phyloP scores from a whole-genome alignment of 2,329 filamentous ascomycete species.

The Xylariales sp. region DNA sequence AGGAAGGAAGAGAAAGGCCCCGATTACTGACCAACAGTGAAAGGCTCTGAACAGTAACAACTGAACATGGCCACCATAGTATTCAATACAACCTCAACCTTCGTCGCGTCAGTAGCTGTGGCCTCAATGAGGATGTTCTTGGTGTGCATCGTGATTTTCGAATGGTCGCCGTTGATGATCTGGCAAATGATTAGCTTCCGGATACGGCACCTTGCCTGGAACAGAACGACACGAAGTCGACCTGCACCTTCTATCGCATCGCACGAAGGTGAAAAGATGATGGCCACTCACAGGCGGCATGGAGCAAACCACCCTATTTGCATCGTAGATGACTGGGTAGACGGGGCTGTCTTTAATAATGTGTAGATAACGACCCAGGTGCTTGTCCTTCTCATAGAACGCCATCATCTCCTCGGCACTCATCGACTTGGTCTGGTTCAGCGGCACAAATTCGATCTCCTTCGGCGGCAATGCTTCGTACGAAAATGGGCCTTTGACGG shows the following conservation, averaged over 20 bases:
- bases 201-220: no score
- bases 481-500: slow-evolving; percentile 88
- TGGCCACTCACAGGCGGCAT: no score
- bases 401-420: slow-evolving; percentile 83
- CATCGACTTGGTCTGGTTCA: slow-evolving; percentile 91
- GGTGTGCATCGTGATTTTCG: slow-evolving; percentile 88
- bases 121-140: slow-evolving; percentile 96
- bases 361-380: slow-evolving; percentile 83
- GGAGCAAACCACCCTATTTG: slow-evolving; percentile 81
- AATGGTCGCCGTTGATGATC: slow-evolving; percentile 76
- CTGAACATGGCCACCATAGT: slow-evolving; percentile 98
- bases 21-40: no score
- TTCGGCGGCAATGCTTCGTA: slow-evolving; percentile 92
- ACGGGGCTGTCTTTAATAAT: slow-evolving; percentile 92
- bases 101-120: slow-evolving; percentile 92
- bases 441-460: slow-evolving; percentile 82
- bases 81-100: slow-evolving; percentile 91
- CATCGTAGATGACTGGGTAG: slow-evolving; percentile 93
- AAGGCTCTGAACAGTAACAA: slow-evolving; percentile 78
- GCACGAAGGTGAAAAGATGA: no score
- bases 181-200: no score
- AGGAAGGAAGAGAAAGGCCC: no score
- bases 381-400: slow-evolving; percentile 93
- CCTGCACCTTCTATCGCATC: no score
- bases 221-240: no score